Conservation (phyloP, 768 basidiomycete species). For the Lentinus tigrinus region DNA sequence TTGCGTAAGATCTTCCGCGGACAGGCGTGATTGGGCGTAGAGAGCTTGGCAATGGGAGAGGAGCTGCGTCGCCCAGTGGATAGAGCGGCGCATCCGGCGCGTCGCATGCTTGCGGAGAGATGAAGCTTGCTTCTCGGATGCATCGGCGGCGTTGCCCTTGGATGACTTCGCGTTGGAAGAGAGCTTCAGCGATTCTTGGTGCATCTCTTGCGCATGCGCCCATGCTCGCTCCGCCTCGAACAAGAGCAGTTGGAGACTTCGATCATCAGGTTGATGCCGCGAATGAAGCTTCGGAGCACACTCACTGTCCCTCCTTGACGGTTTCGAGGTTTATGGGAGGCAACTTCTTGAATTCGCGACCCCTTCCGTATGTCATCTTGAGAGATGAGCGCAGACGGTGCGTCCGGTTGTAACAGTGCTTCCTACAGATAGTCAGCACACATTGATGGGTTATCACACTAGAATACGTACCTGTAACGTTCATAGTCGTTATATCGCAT, state of each 20-base stretch:
- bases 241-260: constrained; percentile 77
- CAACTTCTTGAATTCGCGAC: constrained; percentile 85
- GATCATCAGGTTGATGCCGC: neutral
- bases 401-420: constrained; percentile 89
- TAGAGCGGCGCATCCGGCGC: constrained; percentile 75
- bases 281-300: constrained; percentile 2
- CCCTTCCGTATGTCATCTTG: constrained; percentile 85
- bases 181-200: constrained; percentile 48
- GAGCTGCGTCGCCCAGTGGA: constrained; percentile 76
- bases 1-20: constrained; percentile 62
- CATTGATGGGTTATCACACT: neutral
- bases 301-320: constrained; percentile 85
- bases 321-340: constrained; percentile 65
- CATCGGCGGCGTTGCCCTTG: constrained; percentile 17
- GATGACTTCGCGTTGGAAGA: constrained; percentile 34
- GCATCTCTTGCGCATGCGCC: constrained; percentile 84
- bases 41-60: constrained; percentile 71
- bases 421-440: constrained; percentile 44
- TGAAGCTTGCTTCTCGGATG: constrained; percentile 41
- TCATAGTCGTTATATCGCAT: constrained; percentile 85
- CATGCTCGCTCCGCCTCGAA: constrained; percentile 93
- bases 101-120: constrained; percentile 73
- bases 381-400: constrained; percentile 83
- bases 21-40: constrained; percentile 50
- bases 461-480: constrained; percentile 67